Evolutionary conservation across 2,329 filamentous ascomycete genomes (phyloP).

Genomic region (Thelonectria discophora): DNA sequence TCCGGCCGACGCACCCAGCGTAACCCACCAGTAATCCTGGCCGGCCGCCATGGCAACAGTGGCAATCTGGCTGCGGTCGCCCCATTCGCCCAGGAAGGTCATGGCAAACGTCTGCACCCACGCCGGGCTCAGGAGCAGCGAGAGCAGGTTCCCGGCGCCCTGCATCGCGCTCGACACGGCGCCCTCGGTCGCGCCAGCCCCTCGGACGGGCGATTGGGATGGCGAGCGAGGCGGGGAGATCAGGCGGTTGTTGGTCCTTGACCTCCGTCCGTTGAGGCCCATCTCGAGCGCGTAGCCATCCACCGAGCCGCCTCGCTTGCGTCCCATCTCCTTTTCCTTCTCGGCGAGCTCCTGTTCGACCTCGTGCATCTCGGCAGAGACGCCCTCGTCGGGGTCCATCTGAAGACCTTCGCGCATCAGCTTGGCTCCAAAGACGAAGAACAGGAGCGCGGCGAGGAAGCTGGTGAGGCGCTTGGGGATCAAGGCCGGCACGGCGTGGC

Average conservation of each 20-base stretch:
- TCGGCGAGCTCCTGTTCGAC: constrained; percentile 94
- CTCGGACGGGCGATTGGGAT: constrained; percentile 76
- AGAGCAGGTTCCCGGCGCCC: constrained; percentile 86
- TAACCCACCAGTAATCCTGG: constrained; percentile 99
- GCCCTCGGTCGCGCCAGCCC: constrained; percentile 58
- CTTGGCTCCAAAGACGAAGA: constrained; percentile 88
- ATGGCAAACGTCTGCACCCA: constrained; percentile 99
- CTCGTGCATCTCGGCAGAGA: constrained; percentile 97
- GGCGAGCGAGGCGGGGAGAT: constrained; percentile 83
- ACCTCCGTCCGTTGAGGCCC: constrained; percentile 75
- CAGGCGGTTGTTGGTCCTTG: constrained; percentile 77
- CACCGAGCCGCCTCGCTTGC: constrained; percentile 69
- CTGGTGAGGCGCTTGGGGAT: constrained; percentile 92
- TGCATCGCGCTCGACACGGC: constrained; percentile 54
- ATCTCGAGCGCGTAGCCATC: constrained; percentile 83
- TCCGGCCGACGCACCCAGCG: constrained; percentile 83
- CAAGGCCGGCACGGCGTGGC: constrained; percentile 88
- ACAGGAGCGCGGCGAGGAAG: constrained; percentile 83
- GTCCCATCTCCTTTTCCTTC: constrained; percentile 81
- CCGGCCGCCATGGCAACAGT: constrained; percentile 99
- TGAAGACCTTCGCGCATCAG: constrained; percentile 86
- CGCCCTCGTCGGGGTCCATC: constrained; percentile 90
- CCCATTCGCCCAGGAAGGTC: constrained; percentile 99
- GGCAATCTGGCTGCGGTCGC: constrained; percentile 95
- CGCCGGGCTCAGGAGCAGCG: constrained; percentile 88